Conservation (phyloP, 495 filamentous ascomycete species). For the Evansstolkia leycettana region DNA sequence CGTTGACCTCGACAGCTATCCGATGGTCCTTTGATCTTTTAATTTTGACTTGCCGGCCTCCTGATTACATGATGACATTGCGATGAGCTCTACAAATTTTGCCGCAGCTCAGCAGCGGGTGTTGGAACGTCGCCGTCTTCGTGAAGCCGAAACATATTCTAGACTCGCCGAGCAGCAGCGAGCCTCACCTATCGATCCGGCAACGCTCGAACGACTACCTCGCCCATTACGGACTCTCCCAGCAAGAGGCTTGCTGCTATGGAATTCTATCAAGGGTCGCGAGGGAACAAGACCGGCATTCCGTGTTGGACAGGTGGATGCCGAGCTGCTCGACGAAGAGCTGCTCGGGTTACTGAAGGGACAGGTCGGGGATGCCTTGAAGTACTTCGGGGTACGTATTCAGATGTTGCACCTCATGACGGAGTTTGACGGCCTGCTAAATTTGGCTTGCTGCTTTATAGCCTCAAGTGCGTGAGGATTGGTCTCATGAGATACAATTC, state of each 20-base stretch:
- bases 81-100: constrained; percentile 69
- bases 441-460: constrained; percentile 10
- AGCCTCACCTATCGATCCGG: constrained; percentile 42
- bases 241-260: constrained; percentile 43
- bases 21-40: constrained; percentile 6
- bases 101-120: constrained; percentile 76
- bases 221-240: constrained; percentile 51
- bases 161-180: constrained; percentile 42
- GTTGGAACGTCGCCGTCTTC: constrained; percentile 60
- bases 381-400: constrained; percentile 59
- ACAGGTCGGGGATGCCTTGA: constrained; percentile 81
- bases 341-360: constrained; percentile 71
- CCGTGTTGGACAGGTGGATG: constrained; percentile 92
- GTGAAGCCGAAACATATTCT: constrained; percentile 48
- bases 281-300: constrained; percentile 77
- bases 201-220: constrained; percentile 44
- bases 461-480: constrained; percentile 61
- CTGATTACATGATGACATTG: constrained; percentile 21
- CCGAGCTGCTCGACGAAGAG: constrained; percentile 91
- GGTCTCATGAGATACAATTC: constrained; percentile 74
- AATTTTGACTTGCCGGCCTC: background rate
- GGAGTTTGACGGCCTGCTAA: too few relatives aligned
- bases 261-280: constrained; percentile 59
- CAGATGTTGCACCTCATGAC: too few relatives aligned
- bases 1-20: constrained; percentile 1